Evolutionary conservation across 2,329 filamentous ascomycete species (phyloP).

Genomic region (Aaosphaeria pasadenensis): DNA sequence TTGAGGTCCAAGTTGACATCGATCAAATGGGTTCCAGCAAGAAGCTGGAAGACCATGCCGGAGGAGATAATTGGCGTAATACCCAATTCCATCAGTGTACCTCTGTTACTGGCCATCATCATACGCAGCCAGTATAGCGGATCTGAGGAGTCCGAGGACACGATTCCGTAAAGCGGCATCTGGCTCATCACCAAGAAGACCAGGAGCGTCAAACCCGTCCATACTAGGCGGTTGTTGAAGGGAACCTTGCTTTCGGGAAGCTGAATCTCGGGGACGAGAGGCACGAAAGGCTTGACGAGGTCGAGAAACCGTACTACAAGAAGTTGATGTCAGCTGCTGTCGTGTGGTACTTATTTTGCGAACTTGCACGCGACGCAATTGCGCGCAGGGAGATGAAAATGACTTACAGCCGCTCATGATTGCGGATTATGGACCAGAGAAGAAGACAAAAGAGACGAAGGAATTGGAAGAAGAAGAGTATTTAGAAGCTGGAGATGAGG

Average conservation of each 20-base stretch:
- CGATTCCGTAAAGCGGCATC: slow-evolving; percentile 95
- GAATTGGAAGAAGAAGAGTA: slow-evolving; percentile 23
- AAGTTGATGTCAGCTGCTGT: slow-evolving; percentile 2
- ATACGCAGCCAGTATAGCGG: slow-evolving; percentile 99
- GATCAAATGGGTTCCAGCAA: slow-evolving; percentile 98
- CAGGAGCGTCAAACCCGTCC: slow-evolving; percentile 69
- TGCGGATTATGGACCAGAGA: slow-evolving; percentile 36
- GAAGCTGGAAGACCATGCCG: slow-evolving; percentile 99
- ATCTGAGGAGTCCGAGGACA: slow-evolving; percentile 93
- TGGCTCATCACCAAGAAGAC: slow-evolving; percentile 99
- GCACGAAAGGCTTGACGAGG: slow-evolving; percentile 98
- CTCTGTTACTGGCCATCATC: slow-evolving; percentile 99
- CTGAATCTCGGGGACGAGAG: slow-evolving; percentile 93
- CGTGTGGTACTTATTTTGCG: slow-evolving; percentile 15
- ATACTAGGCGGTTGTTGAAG: slow-evolving; percentile 78
- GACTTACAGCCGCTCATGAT: slow-evolving; percentile 60
- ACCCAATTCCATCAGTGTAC: slow-evolving; percentile 93
- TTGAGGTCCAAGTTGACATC: slow-evolving; percentile 99
- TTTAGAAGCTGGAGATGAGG: slow-evolving; percentile 16
- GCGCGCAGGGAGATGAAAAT: slow-evolving; percentile 15
- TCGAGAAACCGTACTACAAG: slow-evolving; percentile 93
- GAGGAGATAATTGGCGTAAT: slow-evolving; percentile 98
- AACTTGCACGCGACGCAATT: not conserved
- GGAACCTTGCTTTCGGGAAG: slow-evolving; percentile 92
- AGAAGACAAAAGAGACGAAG: slow-evolving; percentile 32